Evolutionary conservation across 805 yeast species (phyloP), one percentile per base, ranked within the genome.

Genomic region (Yarrowia sp.): DNA sequence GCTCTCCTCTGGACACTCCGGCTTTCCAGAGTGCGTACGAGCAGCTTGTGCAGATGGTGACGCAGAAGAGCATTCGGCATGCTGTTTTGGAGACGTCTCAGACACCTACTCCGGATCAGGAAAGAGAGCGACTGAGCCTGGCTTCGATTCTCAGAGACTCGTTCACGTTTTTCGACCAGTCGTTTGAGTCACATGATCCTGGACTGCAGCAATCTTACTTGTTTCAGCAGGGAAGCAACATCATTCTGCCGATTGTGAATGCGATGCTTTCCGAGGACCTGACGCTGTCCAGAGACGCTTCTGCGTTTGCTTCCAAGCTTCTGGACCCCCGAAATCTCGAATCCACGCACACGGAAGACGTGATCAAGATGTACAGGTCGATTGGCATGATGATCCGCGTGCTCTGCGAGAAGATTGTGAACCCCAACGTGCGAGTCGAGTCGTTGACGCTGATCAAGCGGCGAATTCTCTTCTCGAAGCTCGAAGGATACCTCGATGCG

Each of bases 401-500:
- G 1, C 47, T 55, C 16, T 55, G 61, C 14, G 61, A 55, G 27
- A 55, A 39, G 12, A 55, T 55, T 9, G 47, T 55, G 7, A 55
- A 39, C 9, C 47, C 61, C 3, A 55, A 38, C 29, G 47, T 29
- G 4, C 10, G 31, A 14, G 8, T 29, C 7, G 58, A 51, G 24
- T 33, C 58, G 1, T 14, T 51, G 24, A 16, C 58, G 3, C 38
- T 39, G 13, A 55, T 55, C 21, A 58, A 44, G 16, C 51, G 51
- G 4, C 53, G 53, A 1, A 33, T 58, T 22, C 16, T 58, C 16
- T 58, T 58, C 9, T 44, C 62, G 1, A 41, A 42, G 10, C 27
- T 58, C n/a, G 74, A 75, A 6, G 72, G 74, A 41, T 74, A 76
- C 53, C 63, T 82, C 61, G 78, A 79, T 41, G 69, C 72, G 58